Conservation (phyloP, 1,139 yeast species). For the Saccharomyces pastorianus region DNA sequence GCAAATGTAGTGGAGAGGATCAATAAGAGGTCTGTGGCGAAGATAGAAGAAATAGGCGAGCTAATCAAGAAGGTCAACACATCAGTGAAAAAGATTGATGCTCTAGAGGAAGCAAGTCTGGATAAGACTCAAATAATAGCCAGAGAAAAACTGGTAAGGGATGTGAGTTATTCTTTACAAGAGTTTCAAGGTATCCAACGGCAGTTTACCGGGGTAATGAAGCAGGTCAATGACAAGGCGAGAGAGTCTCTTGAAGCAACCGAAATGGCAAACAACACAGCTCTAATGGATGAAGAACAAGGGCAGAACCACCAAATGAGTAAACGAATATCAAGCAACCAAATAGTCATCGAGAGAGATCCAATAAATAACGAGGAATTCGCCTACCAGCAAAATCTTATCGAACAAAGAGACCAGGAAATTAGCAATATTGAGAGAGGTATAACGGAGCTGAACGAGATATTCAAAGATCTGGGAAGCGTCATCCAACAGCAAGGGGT, state of each 20-base stretch:
- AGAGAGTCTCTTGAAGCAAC: constrained; percentile 31
- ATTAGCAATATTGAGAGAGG: constrained; percentile 81
- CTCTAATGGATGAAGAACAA: constrained; percentile 16
- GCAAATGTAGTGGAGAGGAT: constrained; percentile 32
- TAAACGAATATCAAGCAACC: constrained; percentile 20
- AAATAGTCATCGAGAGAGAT: constrained; percentile 54
- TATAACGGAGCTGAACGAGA: constrained; percentile 77
- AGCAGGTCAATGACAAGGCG: constrained; percentile 36
- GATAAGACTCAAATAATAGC: constrained; percentile 48
- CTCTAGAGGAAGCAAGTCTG: constrained; percentile 27
- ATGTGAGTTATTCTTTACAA: constrained; percentile 42
- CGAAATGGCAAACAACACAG: constrained; percentile 12
- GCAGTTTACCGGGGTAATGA: constrained; percentile 40
- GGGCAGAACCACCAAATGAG: background rate
- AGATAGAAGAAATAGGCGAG: constrained; percentile 42
- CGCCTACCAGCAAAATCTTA: constrained; percentile 71
- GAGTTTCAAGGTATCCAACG: constrained; percentile 62
- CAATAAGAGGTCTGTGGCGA: constrained; percentile 39
- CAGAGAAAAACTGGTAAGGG: constrained; percentile 52
- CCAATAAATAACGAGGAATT: constrained; percentile 77
- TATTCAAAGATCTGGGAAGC: constrained; percentile 74
- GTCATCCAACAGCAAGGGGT: constrained; percentile 84
- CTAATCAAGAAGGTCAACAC: constrained; percentile 42
- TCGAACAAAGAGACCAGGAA: constrained; percentile 79
- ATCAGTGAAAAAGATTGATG: constrained; percentile 35